Percentiles rank a stretch among this genome's conserved stretches.
phyloP scores from a whole-genome alignment of 2,329 filamentous ascomycete species.

The Botrytis byssoidea region DNA sequence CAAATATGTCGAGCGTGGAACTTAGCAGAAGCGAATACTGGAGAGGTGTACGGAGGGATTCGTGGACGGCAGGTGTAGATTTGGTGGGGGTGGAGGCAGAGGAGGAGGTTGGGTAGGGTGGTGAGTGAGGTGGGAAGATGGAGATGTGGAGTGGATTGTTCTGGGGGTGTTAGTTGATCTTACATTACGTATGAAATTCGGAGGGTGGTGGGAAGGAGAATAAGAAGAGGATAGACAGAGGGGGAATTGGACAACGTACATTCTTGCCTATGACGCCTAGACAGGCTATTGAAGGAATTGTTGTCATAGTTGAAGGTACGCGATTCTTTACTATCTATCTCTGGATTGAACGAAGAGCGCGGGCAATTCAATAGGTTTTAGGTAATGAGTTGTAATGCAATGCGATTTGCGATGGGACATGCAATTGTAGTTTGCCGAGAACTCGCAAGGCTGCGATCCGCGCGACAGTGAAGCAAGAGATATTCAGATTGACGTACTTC shows the following conservation, averaged over 20 bases:
- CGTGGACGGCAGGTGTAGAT: conserved; percentile 42
- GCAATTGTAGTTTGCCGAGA: background rate
- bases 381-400: background rate
- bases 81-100: conserved; percentile 38
- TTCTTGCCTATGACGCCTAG: conserved; percentile 92
- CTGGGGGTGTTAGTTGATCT: conserved; percentile 47
- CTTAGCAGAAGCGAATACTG: conserved; percentile 92
- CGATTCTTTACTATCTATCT: background rate
- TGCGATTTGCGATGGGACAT: background rate
- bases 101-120: conserved; percentile 24
- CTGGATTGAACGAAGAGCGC: background rate
- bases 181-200: background rate
- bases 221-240: background rate
- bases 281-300: conserved; percentile 81
- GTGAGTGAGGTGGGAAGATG: conserved; percentile 64
- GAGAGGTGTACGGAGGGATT: conserved; percentile 66
- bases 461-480: background rate
- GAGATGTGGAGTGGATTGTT: conserved; percentile 95
- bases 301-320: conserved; percentile 44
- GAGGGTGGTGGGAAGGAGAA: background rate
- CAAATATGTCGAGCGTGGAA: conserved; percentile 90
- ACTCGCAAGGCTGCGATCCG: background rate
- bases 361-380: background rate
- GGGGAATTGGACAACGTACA: conserved; percentile 50
- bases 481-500: background rate